phyloP scores from a whole-genome alignment of 1,284 basidiomycete genomes.

The Leccinum subrobustum region DNA sequence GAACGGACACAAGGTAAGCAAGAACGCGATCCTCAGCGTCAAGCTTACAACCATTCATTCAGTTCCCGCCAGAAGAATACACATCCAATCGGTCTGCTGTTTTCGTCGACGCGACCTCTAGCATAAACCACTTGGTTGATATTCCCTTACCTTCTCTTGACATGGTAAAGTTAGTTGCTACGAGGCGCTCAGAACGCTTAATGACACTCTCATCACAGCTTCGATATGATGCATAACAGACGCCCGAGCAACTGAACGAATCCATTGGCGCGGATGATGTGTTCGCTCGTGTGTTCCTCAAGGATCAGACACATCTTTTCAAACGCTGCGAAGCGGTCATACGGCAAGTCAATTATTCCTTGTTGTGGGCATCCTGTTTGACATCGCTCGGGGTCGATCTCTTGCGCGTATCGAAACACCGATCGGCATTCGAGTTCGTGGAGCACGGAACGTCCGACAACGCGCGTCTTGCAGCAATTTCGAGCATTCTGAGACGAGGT shows the following conservation, averaged over 20 bases:
- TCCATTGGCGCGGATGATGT: slow-evolving; percentile 52
- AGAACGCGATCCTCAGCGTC: slow-evolving; percentile 6
- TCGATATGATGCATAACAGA: slow-evolving; percentile 70
- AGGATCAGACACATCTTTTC: slow-evolving; percentile 59
- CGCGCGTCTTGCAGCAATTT: slow-evolving; percentile 56
- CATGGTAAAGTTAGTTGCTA: slow-evolving; percentile 43
- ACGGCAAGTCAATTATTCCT: slow-evolving; percentile 41
- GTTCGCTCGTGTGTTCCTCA: slow-evolving; percentile 76
- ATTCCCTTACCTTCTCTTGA: slow-evolving; percentile 73
- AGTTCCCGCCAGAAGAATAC: slow-evolving; percentile 63
- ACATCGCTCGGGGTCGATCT: slow-evolving; percentile 56
- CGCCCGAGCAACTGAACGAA: slow-evolving; percentile 61
- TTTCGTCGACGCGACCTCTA: slow-evolving; percentile 81
- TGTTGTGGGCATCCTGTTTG: neutral
- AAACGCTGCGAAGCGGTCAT: slow-evolving; percentile 68
- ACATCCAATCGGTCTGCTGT: slow-evolving; percentile 47
- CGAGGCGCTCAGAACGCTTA: neutral
- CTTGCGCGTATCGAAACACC: slow-evolving; percentile 48
- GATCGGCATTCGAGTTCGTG: slow-evolving; percentile 45
- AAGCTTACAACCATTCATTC: slow-evolving; percentile 8
- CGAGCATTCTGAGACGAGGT: slow-evolving; percentile 58
- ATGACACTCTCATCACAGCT: slow-evolving; percentile 48
- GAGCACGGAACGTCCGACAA: slow-evolving; percentile 63
- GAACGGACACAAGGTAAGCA: slow-evolving; percentile 48
- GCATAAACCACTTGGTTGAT: slow-evolving; percentile 78